phyloP scores from a whole-genome alignment of 129 eudicot genomes.

The Cynara cardunculus region DNA sequence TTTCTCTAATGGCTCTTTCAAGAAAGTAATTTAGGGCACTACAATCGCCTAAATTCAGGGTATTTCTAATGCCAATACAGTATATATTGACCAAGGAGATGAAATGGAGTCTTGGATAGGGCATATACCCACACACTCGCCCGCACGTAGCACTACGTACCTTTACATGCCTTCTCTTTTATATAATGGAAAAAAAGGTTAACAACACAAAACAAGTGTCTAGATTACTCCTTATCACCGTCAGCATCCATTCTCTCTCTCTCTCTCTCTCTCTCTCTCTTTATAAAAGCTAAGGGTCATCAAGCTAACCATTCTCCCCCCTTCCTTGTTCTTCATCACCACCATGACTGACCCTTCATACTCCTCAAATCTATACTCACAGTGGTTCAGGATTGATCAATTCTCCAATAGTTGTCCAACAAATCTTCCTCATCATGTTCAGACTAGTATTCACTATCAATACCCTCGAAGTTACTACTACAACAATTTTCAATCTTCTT shows the following conservation, averaged over 20 bases:
- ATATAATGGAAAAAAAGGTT: conserved; percentile 15
- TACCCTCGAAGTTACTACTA: conserved; percentile 29
- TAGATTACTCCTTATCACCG: conserved; percentile 33
- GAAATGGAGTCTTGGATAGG: conserved; percentile 19
- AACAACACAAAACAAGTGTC: conserved; percentile 30
- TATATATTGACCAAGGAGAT: conserved; percentile 26
- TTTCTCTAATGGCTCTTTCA: background rate
- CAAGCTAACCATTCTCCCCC: conserved; percentile 15
- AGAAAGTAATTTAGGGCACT: background rate
- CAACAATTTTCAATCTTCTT: conserved; percentile 17
- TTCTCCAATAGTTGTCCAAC: conserved; percentile 28
- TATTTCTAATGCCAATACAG: conserved; percentile 1
- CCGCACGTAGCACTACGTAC: conserved; percentile 34
- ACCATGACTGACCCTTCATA: conserved; percentile 66
- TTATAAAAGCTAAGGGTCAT: conserved; percentile 27
- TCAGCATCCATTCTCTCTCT: conserved; percentile 25
- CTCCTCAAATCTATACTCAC: conserved; percentile 61
- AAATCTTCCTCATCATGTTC: conserved; percentile 29
- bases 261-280: conserved; percentile 22
- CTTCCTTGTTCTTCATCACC: conserved; percentile 7
- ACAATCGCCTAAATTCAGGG: background rate
- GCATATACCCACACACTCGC: conserved; percentile 27
- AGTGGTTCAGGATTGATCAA: conserved; percentile 51
- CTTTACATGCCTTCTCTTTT: conserved; percentile 32
- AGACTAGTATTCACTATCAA: conserved; percentile 10